These are phyloP conservation scores for Neofusicoccum umdonicola DNA, from an alignment of 2,329 filamentous ascomycete species.

Conservation along the genomic window DNA sequence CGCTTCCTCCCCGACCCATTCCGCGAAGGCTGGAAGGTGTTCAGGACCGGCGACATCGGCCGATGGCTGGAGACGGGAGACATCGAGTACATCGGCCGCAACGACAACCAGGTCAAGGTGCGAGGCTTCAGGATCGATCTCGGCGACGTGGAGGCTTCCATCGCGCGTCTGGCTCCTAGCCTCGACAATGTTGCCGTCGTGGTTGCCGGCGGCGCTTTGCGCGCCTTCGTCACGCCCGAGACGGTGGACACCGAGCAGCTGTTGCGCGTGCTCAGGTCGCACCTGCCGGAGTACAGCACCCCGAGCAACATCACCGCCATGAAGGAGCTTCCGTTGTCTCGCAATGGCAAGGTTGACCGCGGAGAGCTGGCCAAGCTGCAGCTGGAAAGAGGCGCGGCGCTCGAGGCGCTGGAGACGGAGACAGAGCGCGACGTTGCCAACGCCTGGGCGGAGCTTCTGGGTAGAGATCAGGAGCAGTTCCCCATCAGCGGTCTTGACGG, in stretches of 20 bases:
- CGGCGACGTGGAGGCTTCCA: constrained; percentile 19
- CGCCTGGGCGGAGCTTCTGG: constrained; percentile 13
- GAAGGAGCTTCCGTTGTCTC: background rate
- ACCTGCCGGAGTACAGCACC: constrained; percentile 12
- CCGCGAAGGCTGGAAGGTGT: constrained; percentile 9
- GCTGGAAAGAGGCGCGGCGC: background rate
- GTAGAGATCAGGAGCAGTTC: background rate
- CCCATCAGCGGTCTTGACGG: background rate
- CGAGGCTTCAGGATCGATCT: constrained; percentile 21
- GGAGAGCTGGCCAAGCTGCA: constrained; percentile 9
- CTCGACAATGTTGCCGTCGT: constrained; percentile 11
- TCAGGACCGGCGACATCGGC: constrained; percentile 18
- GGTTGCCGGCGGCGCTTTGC: background rate
- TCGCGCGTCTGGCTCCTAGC: background rate
- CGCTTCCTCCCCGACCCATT: constrained; percentile 15
- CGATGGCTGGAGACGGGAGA: constrained; percentile 15
- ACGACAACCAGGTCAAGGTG: constrained; percentile 22
- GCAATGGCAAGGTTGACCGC: constrained; percentile 16
- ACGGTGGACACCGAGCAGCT: background rate
- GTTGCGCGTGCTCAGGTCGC: background rate
- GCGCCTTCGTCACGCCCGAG: constrained; percentile 14
- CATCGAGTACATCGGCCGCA: constrained; percentile 20
- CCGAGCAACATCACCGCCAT: constrained; percentile 3
- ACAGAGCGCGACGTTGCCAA: constrained; percentile 6
- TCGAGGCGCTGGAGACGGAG: background rate